Evolutionary conservation across 768 basidiomycete genomes (phyloP).

Genomic region (Hydnum rufescens): DNA sequence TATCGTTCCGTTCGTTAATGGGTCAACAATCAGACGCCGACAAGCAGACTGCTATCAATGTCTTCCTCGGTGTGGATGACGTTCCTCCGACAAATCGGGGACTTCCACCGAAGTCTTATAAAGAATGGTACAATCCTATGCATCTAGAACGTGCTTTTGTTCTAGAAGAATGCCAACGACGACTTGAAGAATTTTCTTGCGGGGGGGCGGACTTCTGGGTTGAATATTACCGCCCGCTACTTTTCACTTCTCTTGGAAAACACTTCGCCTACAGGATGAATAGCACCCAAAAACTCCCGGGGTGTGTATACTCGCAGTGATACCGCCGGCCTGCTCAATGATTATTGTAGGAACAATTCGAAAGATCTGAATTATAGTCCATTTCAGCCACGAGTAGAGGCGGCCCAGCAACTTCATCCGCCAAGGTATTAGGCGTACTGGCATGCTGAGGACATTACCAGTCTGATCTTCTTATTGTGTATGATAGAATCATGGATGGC

Average conservation of each 20-base stretch:
- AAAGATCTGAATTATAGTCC: conserved; percentile 54
- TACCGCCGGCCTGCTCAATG: neutral
- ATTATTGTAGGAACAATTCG: conserved; percentile 39
- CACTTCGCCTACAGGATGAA: conserved; percentile 92
- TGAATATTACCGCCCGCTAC: conserved; percentile 68
- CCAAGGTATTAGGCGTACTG: conserved; percentile 5
- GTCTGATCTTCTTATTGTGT: neutral
- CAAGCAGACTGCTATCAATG: conserved; percentile 91
- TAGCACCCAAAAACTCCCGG: conserved; percentile 63
- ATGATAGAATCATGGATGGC: conserved; percentile 50
- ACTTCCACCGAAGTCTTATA: conserved; percentile 50
- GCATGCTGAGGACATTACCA: neutral
- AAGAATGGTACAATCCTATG: conserved; percentile 64
- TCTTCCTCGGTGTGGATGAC: conserved; percentile 61
- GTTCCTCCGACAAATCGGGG: conserved; percentile 15
- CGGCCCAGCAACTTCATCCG: conserved; percentile 18
- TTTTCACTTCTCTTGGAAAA: conserved; percentile 71
- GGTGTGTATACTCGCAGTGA: conserved; percentile 26
- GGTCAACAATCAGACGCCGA: conserved; percentile 49
- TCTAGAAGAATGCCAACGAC: conserved; percentile 40
- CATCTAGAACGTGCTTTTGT: conserved; percentile 50
- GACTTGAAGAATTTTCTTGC: conserved; percentile 39
- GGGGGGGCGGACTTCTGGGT: conserved; percentile 48
- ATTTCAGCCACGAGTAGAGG: conserved; percentile 33
- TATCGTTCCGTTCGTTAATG: neutral